Conservation (phyloP, 2,329 filamentous ascomycete species). For the Diaporthe longicolla region DNA sequence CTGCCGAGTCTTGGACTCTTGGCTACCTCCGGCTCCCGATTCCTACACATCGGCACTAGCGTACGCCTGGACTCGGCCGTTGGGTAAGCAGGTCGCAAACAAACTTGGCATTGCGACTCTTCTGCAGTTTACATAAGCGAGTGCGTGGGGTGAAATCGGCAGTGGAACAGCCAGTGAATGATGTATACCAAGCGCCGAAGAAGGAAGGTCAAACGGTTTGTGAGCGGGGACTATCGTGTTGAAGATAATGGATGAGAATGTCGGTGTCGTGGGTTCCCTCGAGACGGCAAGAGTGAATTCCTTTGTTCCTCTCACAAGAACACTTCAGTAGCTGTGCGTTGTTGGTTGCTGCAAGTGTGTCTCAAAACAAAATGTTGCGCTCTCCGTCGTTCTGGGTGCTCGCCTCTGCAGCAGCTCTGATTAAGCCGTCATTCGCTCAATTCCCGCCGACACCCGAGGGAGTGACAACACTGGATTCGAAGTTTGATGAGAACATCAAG, state of each 20-base stretch:
- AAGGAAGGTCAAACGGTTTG: conserved; percentile 7
- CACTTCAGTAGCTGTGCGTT: not conserved
- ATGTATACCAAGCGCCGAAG: conserved; percentile 31
- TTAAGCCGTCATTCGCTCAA: not conserved
- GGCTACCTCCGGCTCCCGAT: conserved; percentile 4
- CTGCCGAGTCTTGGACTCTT: conserved; percentile 7
- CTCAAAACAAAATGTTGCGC: not conserved
- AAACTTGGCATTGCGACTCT: conserved; percentile 24
- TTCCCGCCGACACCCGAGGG: conserved; percentile 33
- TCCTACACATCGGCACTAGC: not conserved
- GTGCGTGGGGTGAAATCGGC: not conserved
- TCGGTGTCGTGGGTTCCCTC: not conserved
- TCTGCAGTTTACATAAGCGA: conserved; percentile 1
- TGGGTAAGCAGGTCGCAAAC: not conserved
- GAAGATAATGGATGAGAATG: conserved; percentile 2
- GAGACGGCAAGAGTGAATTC: too few species aligned
- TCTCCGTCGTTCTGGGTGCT: not conserved
- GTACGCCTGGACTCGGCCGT: not conserved
- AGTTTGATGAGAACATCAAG: conserved; percentile 51
- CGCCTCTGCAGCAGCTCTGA: not conserved
- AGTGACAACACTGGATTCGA: conserved; percentile 22
- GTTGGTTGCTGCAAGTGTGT: not conserved
- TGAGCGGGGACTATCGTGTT: conserved; percentile 21
- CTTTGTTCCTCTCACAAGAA: not conserved
- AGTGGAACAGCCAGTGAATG: not conserved